Base-by-base conservation (phyloP, 2,329 filamentous ascomycete species). In the Pseudogymnoascus sp. region DNA sequence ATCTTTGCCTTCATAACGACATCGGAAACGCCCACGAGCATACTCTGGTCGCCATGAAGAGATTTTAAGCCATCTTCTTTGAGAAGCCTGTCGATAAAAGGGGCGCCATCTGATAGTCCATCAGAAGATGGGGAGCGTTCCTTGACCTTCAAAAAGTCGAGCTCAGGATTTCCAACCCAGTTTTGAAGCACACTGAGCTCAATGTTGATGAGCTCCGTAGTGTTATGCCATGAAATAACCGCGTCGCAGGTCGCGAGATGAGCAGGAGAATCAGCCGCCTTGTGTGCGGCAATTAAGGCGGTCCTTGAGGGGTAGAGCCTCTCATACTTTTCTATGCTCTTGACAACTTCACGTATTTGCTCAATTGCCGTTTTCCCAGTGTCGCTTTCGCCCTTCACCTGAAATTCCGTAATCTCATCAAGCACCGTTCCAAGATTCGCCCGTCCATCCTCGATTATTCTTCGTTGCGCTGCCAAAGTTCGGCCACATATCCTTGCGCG, bases 61-160 rank as follows among this genome's bases (percentile, higher is more conserved):
- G 93, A 97, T 70, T 92, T 93, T 59, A 99, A 80, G 1, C 92
- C 93, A 72, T 97, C 95, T 75, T 97, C 93, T 72, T 97, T 97
- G 79, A 99, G 83, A 29, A 99, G 85, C 46, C 93, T 85, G 74
- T 99, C 95, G 63, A 99, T 84, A 75, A 99, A 99, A 0, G 92
- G 96, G 0, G 91, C 88, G 70, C 97, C 93, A 71, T 97, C 93
- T 26, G 87, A 87, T 59, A 96, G 84, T 64, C 91, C 89, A 68
- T 88, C 86, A 65, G 85, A 85, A 65, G 82, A 83, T 1, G 86
- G 84, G 0, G 90, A 88, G 64, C 85, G 84, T 62, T 86, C 82
- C 67, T 89, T 88, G 21, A 87, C 83, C 72, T 89, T 89, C 60
- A 86, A 86, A 73, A 97, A 99, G 75, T 97, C 92, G 40, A 99